Conservation (phyloP, 148 eudicot genomes). For the Dysphania ambrosioides region DNA sequence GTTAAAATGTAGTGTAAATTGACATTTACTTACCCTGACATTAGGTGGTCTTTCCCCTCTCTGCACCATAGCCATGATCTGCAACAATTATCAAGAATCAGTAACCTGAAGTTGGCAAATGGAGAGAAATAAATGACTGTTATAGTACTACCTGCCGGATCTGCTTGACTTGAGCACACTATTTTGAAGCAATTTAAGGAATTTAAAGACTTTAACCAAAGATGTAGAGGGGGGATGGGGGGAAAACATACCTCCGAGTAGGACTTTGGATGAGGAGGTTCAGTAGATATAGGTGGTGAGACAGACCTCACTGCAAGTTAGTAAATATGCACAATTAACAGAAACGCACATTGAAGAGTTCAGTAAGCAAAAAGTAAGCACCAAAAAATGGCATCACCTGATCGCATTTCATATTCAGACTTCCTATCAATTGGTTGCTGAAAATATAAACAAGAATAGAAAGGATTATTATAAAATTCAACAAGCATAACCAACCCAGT, state of each 20-base stretch:
- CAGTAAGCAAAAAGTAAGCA: constrained; percentile 6
- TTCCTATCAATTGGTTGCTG: constrained; percentile 53
- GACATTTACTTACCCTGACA: constrained; percentile 56
- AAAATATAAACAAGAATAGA: constrained; percentile 21
- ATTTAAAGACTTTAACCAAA: no score
- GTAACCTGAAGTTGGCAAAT: constrained; percentile 8
- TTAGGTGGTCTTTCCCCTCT: constrained; percentile 91
- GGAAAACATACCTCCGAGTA: constrained; percentile 56
- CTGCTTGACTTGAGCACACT: neutral
- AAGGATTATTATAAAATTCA: neutral
- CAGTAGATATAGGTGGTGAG: constrained; percentile 53
- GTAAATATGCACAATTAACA: constrained; percentile 15
- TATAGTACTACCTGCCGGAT: no score
- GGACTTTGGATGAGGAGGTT: constrained; percentile 76
- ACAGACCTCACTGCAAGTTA: constrained; percentile 60
- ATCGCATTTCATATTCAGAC: constrained; percentile 41
- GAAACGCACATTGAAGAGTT: neutral
- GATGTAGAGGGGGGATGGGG: constrained; percentile 2
- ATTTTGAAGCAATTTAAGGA: neutral
- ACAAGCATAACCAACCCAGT: constrained; percentile 7
- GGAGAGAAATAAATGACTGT: constrained; percentile 1
- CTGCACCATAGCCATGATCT: constrained; percentile 91
- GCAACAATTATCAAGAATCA: constrained; percentile 27
- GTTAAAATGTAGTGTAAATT: neutral
- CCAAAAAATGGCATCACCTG: constrained; percentile 44